Evolutionary conservation across 1,284 basidiomycete species (phyloP).

Genomic region (Bjerkandera adusta): DNA sequence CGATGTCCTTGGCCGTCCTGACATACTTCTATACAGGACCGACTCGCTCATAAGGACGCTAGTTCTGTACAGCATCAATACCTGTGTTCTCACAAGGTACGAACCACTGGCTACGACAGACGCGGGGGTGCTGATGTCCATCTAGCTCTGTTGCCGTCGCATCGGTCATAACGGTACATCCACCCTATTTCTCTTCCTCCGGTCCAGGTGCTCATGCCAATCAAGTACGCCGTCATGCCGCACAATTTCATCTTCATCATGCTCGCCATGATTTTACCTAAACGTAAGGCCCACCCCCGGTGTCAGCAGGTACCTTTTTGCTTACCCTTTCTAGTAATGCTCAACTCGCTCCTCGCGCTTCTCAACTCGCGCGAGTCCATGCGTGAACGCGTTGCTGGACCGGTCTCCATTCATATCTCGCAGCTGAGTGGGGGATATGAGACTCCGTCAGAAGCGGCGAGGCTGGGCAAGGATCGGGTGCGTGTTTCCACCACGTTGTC

Average conservation of each 20-base stretch:
- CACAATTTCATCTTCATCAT: slow-evolving; percentile 8
- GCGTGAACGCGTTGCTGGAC: background rate
- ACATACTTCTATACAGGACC: background rate
- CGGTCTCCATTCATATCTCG: slow-evolving; percentile 2
- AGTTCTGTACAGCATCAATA: slow-evolving; percentile 7
- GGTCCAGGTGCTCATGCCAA: background rate
- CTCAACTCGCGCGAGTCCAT: slow-evolving; percentile 7
- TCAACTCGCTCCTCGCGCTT: slow-evolving; percentile 8
- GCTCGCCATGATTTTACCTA: slow-evolving; percentile 8
- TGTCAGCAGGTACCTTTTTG: background rate
- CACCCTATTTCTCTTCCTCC: background rate
- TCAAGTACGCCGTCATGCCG: slow-evolving; percentile 5
- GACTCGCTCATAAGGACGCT: slow-evolving; percentile 5
- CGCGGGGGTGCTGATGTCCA: background rate
- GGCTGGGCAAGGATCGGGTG: no score
- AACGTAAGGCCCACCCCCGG: background rate
- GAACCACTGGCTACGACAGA: background rate
- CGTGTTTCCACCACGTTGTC: no score
- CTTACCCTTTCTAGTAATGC: slow-evolving; percentile 1
- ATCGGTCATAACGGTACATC: slow-evolving; percentile 2
- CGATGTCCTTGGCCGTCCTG: background rate
- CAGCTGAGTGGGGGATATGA: no score
- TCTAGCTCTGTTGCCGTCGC: slow-evolving; percentile 4
- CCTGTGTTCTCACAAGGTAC: slow-evolving; percentile 7
- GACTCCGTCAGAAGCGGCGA: no score